Conservation (phyloP, 2,329 filamentous ascomycete genomes). For the Helotiales sp. region DNA sequence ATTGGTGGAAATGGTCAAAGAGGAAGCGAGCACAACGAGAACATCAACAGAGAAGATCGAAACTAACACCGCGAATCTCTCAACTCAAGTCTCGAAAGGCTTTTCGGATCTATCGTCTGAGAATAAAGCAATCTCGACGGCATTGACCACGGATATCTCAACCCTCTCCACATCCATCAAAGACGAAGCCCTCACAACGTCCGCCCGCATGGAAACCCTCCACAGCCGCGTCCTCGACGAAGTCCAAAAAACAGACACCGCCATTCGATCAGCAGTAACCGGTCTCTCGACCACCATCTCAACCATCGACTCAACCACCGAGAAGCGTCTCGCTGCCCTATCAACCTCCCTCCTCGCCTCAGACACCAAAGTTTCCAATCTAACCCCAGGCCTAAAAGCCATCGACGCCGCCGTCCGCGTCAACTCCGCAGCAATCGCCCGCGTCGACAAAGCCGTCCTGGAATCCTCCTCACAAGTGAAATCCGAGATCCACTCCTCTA, state of each 20-base stretch:
- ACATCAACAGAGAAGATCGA: background rate
- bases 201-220: constrained; percentile 3
- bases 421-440: constrained; percentile 32
- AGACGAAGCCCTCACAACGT: constrained; percentile 9
- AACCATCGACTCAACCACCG: background rate
- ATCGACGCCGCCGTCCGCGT: constrained; percentile 28
- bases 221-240: constrained; percentile 9
- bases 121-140: background rate
- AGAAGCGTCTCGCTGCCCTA: background rate
- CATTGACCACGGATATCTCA: background rate
- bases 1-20: background rate
- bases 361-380: constrained; percentile 6
- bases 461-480: constrained; percentile 34
- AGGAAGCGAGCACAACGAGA: background rate
- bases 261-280: too few species aligned
- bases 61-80: background rate
- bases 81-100: background rate
- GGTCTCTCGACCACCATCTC: background rate
- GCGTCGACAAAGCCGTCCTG: constrained; percentile 33
- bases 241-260: constrained; percentile 4
- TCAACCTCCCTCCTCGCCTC: background rate
- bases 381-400: constrained; percentile 2
- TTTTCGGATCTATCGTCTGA: background rate
- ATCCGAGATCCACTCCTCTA: constrained; percentile 27
- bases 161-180: constrained; percentile 8